Evolutionary conservation across 1,284 basidiomycete species (phyloP).

Genomic region (Sphagnurus paluster): DNA sequence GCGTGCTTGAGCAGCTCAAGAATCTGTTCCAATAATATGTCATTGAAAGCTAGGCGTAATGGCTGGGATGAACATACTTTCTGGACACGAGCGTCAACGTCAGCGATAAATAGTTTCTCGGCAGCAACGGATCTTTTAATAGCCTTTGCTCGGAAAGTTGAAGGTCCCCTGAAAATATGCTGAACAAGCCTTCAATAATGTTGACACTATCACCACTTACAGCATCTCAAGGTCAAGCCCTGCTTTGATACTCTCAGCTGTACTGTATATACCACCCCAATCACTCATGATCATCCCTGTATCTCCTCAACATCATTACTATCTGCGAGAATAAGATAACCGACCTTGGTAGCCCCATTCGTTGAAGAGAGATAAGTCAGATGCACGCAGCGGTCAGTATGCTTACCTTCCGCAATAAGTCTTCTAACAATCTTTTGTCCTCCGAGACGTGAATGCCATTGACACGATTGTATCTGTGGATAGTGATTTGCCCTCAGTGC

Average conservation of each 20-base stretch:
- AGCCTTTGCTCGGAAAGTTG: conserved; percentile 47
- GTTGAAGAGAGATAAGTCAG: conserved; percentile 18
- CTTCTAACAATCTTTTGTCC: conserved; percentile 40
- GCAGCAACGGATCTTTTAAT: conserved; percentile 39
- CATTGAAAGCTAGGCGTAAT: conserved; percentile 10
- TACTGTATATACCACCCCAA: conserved; percentile 55
- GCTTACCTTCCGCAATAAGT: conserved; percentile 43
- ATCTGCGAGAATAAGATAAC: neutral
- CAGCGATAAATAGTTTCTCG: conserved; percentile 39
- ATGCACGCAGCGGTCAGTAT: neutral
- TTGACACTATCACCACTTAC: conserved; percentile 22
- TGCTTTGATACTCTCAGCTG: conserved; percentile 51
- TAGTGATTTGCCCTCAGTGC: too few relatives aligned
- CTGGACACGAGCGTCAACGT: conserved; percentile 38
- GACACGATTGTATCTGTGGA: conserved; percentile 56
- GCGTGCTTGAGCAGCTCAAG: conserved; percentile 39
- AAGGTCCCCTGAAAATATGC: conserved; percentile 34
- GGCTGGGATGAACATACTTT: conserved; percentile 27
- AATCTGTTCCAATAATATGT: conserved; percentile 30
- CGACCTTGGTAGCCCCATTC: conserved; percentile 46
- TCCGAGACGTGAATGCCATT: conserved; percentile 54
- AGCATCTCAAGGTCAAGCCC: conserved; percentile 63
- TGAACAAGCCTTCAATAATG: neutral
- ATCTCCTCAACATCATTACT: neutral
- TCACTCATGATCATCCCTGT: conserved; percentile 47